Base-by-base conservation (phyloP, 441 rosid genomes). In the Caryocar brasiliense region DNA sequence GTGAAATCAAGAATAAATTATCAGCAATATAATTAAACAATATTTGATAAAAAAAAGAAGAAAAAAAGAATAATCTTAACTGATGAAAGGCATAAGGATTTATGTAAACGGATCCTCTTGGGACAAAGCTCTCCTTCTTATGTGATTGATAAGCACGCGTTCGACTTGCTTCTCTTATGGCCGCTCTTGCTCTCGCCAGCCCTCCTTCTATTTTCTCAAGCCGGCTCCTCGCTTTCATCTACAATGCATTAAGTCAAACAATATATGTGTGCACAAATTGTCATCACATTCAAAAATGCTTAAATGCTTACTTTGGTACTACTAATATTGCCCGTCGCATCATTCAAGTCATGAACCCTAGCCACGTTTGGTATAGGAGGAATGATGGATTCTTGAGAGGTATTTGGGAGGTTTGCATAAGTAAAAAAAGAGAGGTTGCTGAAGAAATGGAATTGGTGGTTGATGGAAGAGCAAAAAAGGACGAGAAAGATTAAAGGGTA, bases 51-150 rank as follows among this genome's bases (percentile, higher is more conserved):
- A 23, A 35, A 32, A 41, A 7, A 37, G 12, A n/a, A 3, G 12
- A 10, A 10, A 1, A 6, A 23, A 29, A 54, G 61, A n/a, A 56
- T 47, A 44, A 56, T 63, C 83, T 72, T 64, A 79, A 82, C 96
- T 88, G 92, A 65, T 81, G 88, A 73, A 85, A 85, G 19, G 91
- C 78, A 37, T 45, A 62, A 49, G 92, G 74, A 48, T 85, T 85
- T 39, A 67, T 49, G 73, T 84, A 88, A 45, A 81, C 55, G 15
- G 84, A 72, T 36, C 88, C 90, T 50, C 66, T 50, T 6, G 89
- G 81, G 8, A 71, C 55, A 55, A 66, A 72, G 38, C 56, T 39
- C 56, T 66, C 65, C 40, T 36, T 40, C 48, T 46, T 54, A 26
- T 58, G 27, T n/a, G 67, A 56, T 15, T 60, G 35, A 24, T 56